Evolutionary conservation across 176 grass and related monocot genomes (phyloP).

Genomic region (Rhynchospora pubera): DNA sequence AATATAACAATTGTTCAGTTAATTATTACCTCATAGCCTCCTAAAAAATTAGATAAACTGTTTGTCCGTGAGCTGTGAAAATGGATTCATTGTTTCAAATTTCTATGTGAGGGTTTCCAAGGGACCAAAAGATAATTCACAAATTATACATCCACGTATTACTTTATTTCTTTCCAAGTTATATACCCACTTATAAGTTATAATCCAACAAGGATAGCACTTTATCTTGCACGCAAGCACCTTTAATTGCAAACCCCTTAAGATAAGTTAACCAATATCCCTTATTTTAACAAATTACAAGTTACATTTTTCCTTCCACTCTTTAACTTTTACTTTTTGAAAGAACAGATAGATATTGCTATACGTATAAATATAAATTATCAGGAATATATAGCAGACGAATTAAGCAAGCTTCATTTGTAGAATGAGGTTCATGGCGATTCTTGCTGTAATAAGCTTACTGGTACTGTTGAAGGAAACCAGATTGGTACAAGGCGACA

Average conservation of each 20-base stretch:
- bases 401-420: neutral
- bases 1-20: neutral
- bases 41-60: neutral
- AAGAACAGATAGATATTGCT: neutral
- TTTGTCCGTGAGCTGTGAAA: conserved; percentile 2
- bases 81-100: neutral
- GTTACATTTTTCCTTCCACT: neutral
- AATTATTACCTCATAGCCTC: neutral
- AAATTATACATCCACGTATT: neutral
- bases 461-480: neutral
- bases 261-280: conserved; percentile 2
- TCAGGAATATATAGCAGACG: neutral
- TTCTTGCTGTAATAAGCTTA: neutral
- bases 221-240: conserved; percentile 12
- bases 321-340: neutral
- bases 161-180: neutral
- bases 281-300: conserved; percentile 4
- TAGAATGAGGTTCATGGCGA: conserved; percentile 9
- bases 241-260: neutral
- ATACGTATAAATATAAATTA: neutral
- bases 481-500: conserved; percentile 6
- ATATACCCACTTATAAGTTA: neutral
- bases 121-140: neutral
- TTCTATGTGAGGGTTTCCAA: neutral
- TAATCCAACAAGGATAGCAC: neutral